Base-by-base conservation (phyloP, 371 early-diverging fungal species). In the Lichtheimia hyalospora region DNA sequence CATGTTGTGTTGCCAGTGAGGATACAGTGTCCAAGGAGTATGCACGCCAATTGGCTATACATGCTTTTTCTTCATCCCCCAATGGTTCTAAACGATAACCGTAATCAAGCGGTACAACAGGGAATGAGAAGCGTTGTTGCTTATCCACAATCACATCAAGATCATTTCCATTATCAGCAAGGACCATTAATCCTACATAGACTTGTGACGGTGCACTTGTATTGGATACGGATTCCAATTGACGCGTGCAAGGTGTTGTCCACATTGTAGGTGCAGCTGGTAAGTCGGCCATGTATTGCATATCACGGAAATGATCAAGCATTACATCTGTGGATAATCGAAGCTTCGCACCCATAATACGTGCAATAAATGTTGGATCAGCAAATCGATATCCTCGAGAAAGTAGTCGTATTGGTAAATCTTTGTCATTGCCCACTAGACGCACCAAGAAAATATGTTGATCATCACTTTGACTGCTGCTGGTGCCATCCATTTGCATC, bases 301-400 rank as follows among this genome's bases (percentile, higher is more conserved):
- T 74, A 52, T 74, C 75, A 1, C 52, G 56, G 34, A 77, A 73
- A 25, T 72, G 52, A 14, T 39, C 49, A 2, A 70, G 49, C 69
- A 77, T 65, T 40, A 68, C 63, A 15, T 77, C 75, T 3, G 64
- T 64, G 0, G 78, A 67, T 3, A 77, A 57, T 2, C 60, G 51
- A 2, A 77, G 62, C 48, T 72, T 65, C 0, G 66, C 53, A 0
- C 66, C 71, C 75, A 77, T 77, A 13, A 66, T 68, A 42, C 66
- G 63, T 0, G 78, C 61, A 21, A 77, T 77, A 44, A 70, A 74
- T 2, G 52, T 25, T 20, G 78, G 69, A 15, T 74, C 75, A 0
- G 75, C 70, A 57, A 77, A 77, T 18, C 78, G 63, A 56, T 61
- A 77, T 6, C 78, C 78, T 24, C 60, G 63, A 2, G 72, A 63